Evolutionary conservation across 2,329 filamentous ascomycete species (phyloP).

Genomic region (Ophiostoma australiae): DNA sequence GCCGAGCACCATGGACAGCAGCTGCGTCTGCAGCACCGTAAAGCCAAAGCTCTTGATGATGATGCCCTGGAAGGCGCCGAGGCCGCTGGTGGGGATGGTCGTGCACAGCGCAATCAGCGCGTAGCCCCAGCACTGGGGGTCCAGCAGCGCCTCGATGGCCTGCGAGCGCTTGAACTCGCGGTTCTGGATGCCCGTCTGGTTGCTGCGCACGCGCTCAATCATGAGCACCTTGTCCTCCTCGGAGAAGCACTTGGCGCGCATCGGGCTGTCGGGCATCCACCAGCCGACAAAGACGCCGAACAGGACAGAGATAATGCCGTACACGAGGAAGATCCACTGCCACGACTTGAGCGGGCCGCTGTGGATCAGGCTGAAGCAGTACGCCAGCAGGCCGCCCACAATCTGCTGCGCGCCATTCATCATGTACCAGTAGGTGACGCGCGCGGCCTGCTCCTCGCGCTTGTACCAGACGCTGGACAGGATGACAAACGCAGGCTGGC

Average conservation of each 20-base stretch:
- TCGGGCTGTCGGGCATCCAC: slow-evolving; percentile 64
- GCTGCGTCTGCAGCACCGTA: slow-evolving; percentile 60
- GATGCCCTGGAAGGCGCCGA: slow-evolving; percentile 69
- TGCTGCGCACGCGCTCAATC: slow-evolving; percentile 55
- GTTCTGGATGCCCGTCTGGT: slow-evolving; percentile 60
- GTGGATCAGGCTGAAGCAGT: slow-evolving; percentile 54
- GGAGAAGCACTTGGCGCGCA: slow-evolving; percentile 64
- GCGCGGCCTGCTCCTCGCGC: slow-evolving; percentile 60
- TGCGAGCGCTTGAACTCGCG: slow-evolving; percentile 45
- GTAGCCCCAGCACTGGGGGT: slow-evolving; percentile 64
- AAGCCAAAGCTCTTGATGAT: slow-evolving; percentile 69
- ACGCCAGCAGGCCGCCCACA: slow-evolving; percentile 65
- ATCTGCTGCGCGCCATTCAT: slow-evolving; percentile 73
- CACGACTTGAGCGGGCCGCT: slow-evolving; percentile 55
- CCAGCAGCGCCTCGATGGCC: slow-evolving; percentile 49
- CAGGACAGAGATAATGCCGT: slow-evolving; percentile 58
- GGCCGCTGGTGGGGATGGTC: slow-evolving; percentile 65
- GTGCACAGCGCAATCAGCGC: slow-evolving; percentile 62
- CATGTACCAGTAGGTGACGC: slow-evolving; percentile 70
- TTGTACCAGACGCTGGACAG: slow-evolving; percentile 68
- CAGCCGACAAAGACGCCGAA: slow-evolving; percentile 61
- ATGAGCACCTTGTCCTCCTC: slow-evolving; percentile 62
- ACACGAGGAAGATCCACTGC: slow-evolving; percentile 64
- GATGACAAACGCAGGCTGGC: slow-evolving; percentile 63
- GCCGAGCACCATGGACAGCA: slow-evolving; percentile 70